phyloP scores from a whole-genome alignment of 225 moss, liverwort and hornwort genomes.

The Sphagnum tenellum region DNA sequence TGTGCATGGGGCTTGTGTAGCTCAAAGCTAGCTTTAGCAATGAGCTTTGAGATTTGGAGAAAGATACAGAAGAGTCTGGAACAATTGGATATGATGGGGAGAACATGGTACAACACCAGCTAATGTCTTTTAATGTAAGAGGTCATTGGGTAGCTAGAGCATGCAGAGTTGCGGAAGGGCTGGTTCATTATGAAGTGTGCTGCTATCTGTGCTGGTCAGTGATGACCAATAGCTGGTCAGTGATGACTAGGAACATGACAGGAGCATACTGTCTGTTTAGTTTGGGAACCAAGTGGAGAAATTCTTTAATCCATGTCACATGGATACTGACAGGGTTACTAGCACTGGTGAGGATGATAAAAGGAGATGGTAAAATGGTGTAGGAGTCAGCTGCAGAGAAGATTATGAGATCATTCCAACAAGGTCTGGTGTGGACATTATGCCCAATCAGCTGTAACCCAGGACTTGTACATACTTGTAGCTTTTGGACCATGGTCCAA shows the following conservation, averaged over 20 bases:
- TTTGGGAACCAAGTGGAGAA: too few species aligned
- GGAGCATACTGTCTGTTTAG: conserved; percentile 9
- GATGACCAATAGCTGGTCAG: not conserved
- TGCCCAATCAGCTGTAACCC: conserved; percentile 21
- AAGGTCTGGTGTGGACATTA: conserved; percentile 25
- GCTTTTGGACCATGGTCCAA: conserved; percentile 22
- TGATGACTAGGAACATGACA: not conserved
- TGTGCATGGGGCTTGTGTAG: conserved; percentile 21
- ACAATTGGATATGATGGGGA: conserved; percentile 25
- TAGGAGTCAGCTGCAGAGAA: conserved; percentile 31
- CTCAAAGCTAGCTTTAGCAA: conserved; percentile 44
- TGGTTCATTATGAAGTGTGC: not conserved
- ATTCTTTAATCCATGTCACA: not conserved
- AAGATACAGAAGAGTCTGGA: conserved; percentile 16
- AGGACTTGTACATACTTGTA: conserved; percentile 47
- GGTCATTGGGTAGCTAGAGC: not conserved
- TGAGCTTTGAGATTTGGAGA: conserved; percentile 30
- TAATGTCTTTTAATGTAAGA: conserved; percentile 23
- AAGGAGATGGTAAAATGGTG: conserved; percentile 15
- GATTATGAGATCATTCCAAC: not conserved
- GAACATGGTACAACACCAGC: conserved; percentile 14
- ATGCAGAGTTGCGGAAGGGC: not conserved
- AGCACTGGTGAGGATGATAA: conserved; percentile 6
- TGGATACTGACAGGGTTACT: conserved; percentile 24
- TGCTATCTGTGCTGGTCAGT: not conserved